phyloP scores from a whole-genome alignment of 1,284 basidiomycete genomes.

The Salmacisia buchloeana region DNA sequence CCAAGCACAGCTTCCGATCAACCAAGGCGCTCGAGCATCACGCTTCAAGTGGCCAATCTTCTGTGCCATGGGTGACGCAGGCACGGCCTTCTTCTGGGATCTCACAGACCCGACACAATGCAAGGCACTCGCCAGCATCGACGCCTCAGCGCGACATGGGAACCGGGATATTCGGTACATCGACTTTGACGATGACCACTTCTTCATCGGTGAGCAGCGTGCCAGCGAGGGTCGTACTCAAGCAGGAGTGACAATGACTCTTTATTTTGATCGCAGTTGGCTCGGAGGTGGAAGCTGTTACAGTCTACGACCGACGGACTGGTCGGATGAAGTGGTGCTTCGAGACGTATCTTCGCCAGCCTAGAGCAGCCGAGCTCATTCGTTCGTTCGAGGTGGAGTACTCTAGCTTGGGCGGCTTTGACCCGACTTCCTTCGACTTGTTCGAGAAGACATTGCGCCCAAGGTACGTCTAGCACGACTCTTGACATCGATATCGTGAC shows the following conservation, averaged over 20 bases:
- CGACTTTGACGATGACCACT: conserved; percentile 4
- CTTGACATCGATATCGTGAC: no score
- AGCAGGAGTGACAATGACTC: neutral
- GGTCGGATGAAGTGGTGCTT: neutral
- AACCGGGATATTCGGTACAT: neutral
- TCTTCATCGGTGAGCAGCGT: neutral
- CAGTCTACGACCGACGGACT: neutral
- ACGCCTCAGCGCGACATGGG: neutral
- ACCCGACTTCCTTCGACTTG: no score
- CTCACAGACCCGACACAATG: neutral
- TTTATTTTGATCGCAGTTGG: neutral
- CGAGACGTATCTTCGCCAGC: neutral
- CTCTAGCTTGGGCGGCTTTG: neutral
- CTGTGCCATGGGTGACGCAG: neutral
- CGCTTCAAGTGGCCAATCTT: conserved; percentile 4
- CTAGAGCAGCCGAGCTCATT: neutral
- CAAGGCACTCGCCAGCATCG: neutral
- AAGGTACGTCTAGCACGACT: neutral
- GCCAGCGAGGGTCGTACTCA: neutral
- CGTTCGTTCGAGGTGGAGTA: neutral
- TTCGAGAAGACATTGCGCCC: no score
- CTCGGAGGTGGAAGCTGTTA: neutral
- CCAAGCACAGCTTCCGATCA: neutral
- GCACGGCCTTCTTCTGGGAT: conserved; percentile 1
- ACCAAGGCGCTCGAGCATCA: neutral